Percentiles rank a stretch among this genome's conserved stretches.
phyloP scores from a whole-genome alignment of 345 rosid species.

The Brassica carinata region DNA sequence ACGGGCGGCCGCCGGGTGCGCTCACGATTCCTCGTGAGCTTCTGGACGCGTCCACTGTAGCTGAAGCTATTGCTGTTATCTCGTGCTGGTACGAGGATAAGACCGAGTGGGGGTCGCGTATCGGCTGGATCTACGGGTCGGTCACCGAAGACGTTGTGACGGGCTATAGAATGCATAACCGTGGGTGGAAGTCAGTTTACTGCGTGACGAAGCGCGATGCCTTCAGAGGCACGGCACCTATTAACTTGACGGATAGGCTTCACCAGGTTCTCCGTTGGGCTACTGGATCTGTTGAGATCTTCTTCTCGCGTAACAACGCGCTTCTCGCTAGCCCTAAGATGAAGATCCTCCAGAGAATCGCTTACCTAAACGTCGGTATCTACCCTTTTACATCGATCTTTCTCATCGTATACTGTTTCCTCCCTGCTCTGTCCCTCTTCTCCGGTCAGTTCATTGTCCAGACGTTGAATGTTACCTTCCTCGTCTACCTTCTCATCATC shows the following conservation, averaged over 20 bases:
- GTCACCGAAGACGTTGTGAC: constrained; percentile 99
- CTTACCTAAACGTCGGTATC: constrained; percentile 93
- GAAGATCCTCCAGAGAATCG: constrained; percentile 89
- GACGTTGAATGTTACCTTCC: constrained; percentile 81
- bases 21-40: constrained; percentile 88
- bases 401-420: constrained; percentile 96
- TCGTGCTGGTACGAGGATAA: constrained; percentile 99
- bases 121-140: constrained; percentile 99
- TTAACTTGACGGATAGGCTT: constrained; percentile 94
- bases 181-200: constrained; percentile 98
- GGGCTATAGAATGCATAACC: constrained; percentile 96
- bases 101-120: constrained; percentile 98
- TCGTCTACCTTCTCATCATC: constrained; percentile 75
- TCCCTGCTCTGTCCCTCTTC: constrained; percentile 93
- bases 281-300: constrained; percentile 96
- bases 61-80: constrained; percentile 95
- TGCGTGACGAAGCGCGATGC: constrained; percentile 98
- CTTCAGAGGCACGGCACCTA: constrained; percentile 95
- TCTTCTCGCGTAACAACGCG: constrained; percentile 96
- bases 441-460: constrained; percentile 95
- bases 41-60: constrained; percentile 93
- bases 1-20: constrained; percentile 94
- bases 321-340: constrained; percentile 79
- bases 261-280: constrained; percentile 99
- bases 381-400: constrained; percentile 95